Percentiles rank a stretch among this genome's conserved stretches.
phyloP scores from a whole-genome alignment of 805 yeast genomes.

The Zygoascus ofunaensis region DNA sequence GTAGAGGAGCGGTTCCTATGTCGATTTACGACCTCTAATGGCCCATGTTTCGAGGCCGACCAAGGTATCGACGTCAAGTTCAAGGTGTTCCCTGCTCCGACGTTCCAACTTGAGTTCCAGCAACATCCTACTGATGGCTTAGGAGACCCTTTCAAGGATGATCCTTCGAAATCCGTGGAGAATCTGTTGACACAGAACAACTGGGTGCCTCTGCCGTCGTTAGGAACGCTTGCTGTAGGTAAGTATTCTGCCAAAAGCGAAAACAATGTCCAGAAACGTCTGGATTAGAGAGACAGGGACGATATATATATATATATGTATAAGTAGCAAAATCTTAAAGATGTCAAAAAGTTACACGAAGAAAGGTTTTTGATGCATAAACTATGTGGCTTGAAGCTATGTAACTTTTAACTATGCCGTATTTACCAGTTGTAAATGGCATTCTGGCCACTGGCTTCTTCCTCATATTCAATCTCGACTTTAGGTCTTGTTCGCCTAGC shows the following conservation, averaged over 20 bases:
- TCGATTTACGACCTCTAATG: constrained; percentile 64
- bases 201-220: constrained; percentile 11
- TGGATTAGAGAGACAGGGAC: neutral
- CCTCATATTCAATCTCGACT: constrained; percentile 23
- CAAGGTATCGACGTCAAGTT: constrained; percentile 58
- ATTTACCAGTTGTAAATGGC: constrained; percentile 2
- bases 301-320: no score
- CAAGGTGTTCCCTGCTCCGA: constrained; percentile 6
- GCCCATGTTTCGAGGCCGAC: constrained; percentile 59
- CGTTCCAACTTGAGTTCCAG: constrained; percentile 3
- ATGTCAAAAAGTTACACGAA: no score
- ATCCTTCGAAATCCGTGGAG: constrained; percentile 4
- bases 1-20: constrained; percentile 69
- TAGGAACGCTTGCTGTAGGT: constrained; percentile 11
- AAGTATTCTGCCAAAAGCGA: constrained; percentile 14
- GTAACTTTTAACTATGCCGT: no score
- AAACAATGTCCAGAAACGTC: constrained; percentile 10
- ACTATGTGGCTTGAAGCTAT: no score
- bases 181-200: neutral
- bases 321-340: no score
- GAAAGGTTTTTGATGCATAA: no score
- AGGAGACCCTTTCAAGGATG: constrained; percentile 3
- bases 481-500: constrained; percentile 12
- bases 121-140: neutral
- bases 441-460: constrained; percentile 11